These are phyloP conservation scores for Saturnispora zaruensis DNA, from an alignment of 805 yeast genomes.

Conservation along the genomic window DNA sequence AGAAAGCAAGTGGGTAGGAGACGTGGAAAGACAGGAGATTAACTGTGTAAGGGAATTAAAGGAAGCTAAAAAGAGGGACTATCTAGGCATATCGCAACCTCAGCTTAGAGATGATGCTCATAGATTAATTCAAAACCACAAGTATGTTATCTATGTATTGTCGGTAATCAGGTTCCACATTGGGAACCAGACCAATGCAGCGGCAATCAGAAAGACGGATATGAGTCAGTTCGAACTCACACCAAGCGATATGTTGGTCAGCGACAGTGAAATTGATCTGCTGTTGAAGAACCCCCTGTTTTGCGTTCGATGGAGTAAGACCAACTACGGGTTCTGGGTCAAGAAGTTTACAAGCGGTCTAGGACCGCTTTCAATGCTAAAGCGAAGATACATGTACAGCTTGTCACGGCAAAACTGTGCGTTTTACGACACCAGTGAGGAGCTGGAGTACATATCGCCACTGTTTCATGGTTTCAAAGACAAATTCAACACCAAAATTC, in stretches of 20 bases:
- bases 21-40: not conserved
- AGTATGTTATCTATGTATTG: constrained; percentile 1
- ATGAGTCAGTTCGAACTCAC: not conserved
- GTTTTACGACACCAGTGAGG: not conserved
- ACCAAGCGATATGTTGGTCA: not conserved
- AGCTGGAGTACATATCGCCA: not conserved
- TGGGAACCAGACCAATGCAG: not conserved
- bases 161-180: not conserved
- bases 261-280: constrained; percentile 2
- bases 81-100: not conserved
- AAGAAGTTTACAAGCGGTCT: not conserved
- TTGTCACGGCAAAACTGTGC: not conserved
- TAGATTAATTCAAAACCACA: not conserved
- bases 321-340: constrained; percentile 2
- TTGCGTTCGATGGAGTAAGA: constrained; percentile 2
- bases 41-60: not conserved
- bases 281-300: not conserved
- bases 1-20: not conserved
- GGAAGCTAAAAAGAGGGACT: not conserved
- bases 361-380: constrained; percentile 2
- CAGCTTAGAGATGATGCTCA: not conserved
- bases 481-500: not conserved
- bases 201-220: not conserved
- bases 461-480: not conserved
- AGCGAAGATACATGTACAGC: not conserved